These are phyloP conservation scores for Tillandsia leiboldiana DNA, from an alignment of 176 grass and related monocot species.

Conservation along the genomic window DNA sequence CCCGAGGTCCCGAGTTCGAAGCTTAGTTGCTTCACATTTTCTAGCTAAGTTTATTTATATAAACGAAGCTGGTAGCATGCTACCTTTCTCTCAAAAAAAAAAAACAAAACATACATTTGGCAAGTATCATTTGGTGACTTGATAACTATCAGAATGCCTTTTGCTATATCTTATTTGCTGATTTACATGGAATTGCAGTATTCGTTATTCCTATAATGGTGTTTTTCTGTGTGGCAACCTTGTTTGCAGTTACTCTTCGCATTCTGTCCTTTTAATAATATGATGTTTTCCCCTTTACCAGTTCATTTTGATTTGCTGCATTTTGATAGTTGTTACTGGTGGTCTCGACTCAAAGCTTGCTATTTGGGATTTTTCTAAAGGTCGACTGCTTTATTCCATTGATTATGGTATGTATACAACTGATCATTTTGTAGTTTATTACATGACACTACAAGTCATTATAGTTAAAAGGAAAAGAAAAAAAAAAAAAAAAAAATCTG, in stretches of 20 bases:
- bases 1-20: no score
- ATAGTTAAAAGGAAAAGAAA: not conserved
- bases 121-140: no score
- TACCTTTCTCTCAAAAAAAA: no score
- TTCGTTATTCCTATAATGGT: not conserved
- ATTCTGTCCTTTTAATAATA: not conserved
- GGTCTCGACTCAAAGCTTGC: slow-evolving; percentile 77
- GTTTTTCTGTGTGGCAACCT: not conserved
- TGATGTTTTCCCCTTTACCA: not conserved
- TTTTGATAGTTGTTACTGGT: slow-evolving; percentile 56
- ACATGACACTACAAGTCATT: not conserved
- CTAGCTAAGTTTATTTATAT: no score
- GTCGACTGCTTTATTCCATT: slow-evolving; percentile 52
- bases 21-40: no score
- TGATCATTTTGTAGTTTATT: not conserved
- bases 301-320: slow-evolving; percentile 4
- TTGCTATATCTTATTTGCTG: no score
- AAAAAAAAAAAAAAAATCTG: not conserved
- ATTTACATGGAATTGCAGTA: no score
- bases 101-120: no score
- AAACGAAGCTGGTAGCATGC: no score
- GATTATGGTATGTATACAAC: slow-evolving; percentile 54
- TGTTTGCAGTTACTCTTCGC: not conserved
- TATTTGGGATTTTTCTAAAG: slow-evolving; percentile 94
- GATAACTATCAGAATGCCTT: no score